Conservation (phyloP, 805 yeast genomes). For the Ogataea saltuana region DNA sequence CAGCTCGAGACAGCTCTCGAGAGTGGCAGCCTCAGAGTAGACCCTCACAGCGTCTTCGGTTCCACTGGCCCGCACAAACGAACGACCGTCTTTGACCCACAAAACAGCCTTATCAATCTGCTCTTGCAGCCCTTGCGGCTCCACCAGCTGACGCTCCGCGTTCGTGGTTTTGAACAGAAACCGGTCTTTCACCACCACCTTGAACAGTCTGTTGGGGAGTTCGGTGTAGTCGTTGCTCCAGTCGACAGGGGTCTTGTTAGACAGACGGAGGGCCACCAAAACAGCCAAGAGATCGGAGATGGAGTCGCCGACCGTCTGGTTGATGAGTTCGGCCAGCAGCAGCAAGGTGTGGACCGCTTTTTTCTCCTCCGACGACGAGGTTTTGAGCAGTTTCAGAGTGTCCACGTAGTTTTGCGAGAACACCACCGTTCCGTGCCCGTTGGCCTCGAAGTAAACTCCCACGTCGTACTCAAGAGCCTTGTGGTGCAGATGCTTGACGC, state of each 20-base stretch:
- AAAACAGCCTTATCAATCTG: slow-evolving; percentile 66
- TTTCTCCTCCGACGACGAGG: slow-evolving; percentile 45
- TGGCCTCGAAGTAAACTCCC: slow-evolving; percentile 96
- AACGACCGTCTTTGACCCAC: slow-evolving; percentile 62
- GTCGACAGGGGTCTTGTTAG: slow-evolving; percentile 46
- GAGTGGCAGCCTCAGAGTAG: slow-evolving; percentile 80
- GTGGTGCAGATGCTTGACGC: slow-evolving; percentile 95
- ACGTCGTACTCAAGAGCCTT: slow-evolving; percentile 82
- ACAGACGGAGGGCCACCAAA: slow-evolving; percentile 58
- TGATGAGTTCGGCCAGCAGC: slow-evolving; percentile 69
- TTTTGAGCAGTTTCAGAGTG: slow-evolving; percentile 39
- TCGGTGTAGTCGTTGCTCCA: slow-evolving; percentile 84
- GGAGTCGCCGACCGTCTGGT: slow-evolving; percentile 98
- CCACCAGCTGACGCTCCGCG: slow-evolving; percentile 80
- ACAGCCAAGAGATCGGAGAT: slow-evolving; percentile 87
- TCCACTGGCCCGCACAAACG: slow-evolving; percentile 96
- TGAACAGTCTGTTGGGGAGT: slow-evolving; percentile 81
- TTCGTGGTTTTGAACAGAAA: slow-evolving; percentile 77
- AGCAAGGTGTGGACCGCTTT: slow-evolving; percentile 55
- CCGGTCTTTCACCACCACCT: slow-evolving; percentile 83
- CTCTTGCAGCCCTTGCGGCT: slow-evolving; percentile 76
- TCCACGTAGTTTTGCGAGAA: slow-evolving; percentile 59
- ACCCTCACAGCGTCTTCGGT: slow-evolving; percentile 97
- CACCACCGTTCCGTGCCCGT: slow-evolving; percentile 97
- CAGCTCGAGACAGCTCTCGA: slow-evolving; percentile 48